Evolutionary conservation across 495 filamentous ascomycete genomes (phyloP), one percentile per base, ranked within the genome.

Genomic region (Talaromyces borbonicus): DNA sequence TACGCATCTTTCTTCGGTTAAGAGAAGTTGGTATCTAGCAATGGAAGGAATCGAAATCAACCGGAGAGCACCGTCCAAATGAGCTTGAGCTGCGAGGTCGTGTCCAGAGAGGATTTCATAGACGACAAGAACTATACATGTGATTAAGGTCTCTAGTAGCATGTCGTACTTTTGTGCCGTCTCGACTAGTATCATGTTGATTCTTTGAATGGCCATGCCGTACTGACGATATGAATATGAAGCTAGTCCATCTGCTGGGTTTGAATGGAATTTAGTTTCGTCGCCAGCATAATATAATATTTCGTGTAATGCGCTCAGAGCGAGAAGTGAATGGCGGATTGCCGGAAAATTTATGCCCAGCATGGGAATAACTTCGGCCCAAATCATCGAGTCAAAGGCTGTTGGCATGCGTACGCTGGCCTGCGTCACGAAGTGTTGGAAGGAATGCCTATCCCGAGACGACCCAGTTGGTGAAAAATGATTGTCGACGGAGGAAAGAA

Each of bases 271-370:
- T n/a, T 26, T 16, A 6, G 24, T 25, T 3, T 40, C 15, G 2
- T 40, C 8, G 7, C 19, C 8, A 41, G 11, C n/a, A n/a, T 16
- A 2, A 9, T 24, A 8, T 3, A 11, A 24, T 3, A 26, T 9
- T 41, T 26, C 38, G 16, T 41, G 38, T 26, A 24, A 23, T 16
- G 38, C 38, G 4, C 38, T 41, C 1, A 41, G 38, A 9, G 38
- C 38, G 9, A 41, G 38, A 26, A 41, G 38, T 26, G 38, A 11
- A 18, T 41, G 26, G 24, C 23, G 38, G 26, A 41, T 41, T 41
- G 38, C 38, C 16, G 38, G 38, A 4, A 41, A 16, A 26, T 20
- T 15, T 11, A 14, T 26, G 12, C 38, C 26, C 38, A 41, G 4
- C 38, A 14, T 24, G 23, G 38, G 38, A 7, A 41, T 41, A 8